Evolutionary conservation across 345 rosid genomes (phyloP).

Genomic region (Garcia nutans): DNA sequence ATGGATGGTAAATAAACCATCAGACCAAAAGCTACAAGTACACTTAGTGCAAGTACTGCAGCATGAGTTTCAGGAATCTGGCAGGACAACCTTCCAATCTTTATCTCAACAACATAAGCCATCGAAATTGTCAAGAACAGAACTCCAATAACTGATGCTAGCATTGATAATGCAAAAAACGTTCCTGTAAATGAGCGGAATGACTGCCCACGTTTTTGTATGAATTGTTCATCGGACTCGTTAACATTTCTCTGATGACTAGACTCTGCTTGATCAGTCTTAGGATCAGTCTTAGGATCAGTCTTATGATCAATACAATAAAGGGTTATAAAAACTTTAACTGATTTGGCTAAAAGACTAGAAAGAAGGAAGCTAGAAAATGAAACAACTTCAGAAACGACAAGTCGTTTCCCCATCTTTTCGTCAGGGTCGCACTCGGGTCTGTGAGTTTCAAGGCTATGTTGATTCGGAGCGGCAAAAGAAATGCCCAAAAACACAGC

Average conservation of each 20-base stretch:
- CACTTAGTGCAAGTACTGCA: neutral
- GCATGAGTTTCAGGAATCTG: neutral
- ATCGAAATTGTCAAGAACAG: conserved; percentile 32
- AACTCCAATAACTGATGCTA: conserved; percentile 29
- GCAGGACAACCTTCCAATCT: conserved; percentile 27
- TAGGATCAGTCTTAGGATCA: neutral
- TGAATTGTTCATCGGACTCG: no score
- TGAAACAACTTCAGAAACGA: conserved; percentile 30
- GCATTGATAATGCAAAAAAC: conserved; percentile 17
- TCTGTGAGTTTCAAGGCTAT: conserved; percentile 22
- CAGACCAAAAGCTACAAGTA: neutral
- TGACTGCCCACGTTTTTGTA: neutral
- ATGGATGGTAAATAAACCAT: neutral
- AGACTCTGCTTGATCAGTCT: neutral
- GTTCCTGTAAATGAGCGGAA: neutral
- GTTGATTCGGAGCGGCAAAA: neutral
- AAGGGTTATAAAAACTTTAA: conserved; percentile 27
- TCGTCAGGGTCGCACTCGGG: conserved; percentile 16
- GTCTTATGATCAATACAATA: neutral
- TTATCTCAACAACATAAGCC: conserved; percentile 35
- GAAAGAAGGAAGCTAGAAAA: conserved; percentile 38
- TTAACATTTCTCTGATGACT: neutral
- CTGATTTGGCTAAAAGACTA: conserved; percentile 39
- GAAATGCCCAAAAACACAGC: conserved; percentile 27
- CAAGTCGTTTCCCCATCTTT: neutral